Conservation (phyloP, 1,284 basidiomycete genomes). For the Puccinia triticina region DNA sequence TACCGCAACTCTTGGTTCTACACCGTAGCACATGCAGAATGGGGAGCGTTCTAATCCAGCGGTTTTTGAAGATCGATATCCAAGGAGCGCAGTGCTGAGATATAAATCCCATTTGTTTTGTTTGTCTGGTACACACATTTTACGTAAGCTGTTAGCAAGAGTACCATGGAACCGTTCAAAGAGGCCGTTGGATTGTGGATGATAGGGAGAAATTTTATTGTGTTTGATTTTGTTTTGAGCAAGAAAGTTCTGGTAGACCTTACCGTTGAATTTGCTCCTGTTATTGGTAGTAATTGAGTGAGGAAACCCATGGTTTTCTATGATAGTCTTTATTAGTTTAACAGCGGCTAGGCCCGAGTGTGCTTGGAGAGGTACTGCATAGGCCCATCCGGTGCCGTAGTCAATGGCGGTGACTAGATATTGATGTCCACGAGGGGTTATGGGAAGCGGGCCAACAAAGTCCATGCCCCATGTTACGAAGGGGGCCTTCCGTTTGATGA, state of each 20-base stretch:
- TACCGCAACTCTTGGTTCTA: neutral
- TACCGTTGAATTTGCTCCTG: neutral
- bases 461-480: slow-evolving; percentile 16
- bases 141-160: neutral
- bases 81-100: neutral
- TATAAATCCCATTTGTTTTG: slow-evolving; percentile 24
- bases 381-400: slow-evolving; percentile 36
- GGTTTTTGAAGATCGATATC: neutral
- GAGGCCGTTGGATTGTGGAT: slow-evolving; percentile 30
- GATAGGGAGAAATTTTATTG: neutral
- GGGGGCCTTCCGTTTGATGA: neutral
- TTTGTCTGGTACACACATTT: slow-evolving; percentile 9
- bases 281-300: slow-evolving; percentile 12
- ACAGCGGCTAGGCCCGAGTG: neutral
- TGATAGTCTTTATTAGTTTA: neutral
- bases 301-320: slow-evolving; percentile 22
- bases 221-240: slow-evolving; percentile 10
- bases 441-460: slow-evolving; percentile 4
- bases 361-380: neutral
- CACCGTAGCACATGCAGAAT: slow-evolving; percentile 28
- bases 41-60: slow-evolving; percentile 2
- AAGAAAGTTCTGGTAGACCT: neutral
- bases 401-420: slow-evolving; percentile 25
- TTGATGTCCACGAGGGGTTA: neutral
- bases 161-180: slow-evolving; percentile 30